Evolutionary conservation across 2,329 filamentous ascomycete species (phyloP).

Genomic region (Aurifilum marmelostoma): DNA sequence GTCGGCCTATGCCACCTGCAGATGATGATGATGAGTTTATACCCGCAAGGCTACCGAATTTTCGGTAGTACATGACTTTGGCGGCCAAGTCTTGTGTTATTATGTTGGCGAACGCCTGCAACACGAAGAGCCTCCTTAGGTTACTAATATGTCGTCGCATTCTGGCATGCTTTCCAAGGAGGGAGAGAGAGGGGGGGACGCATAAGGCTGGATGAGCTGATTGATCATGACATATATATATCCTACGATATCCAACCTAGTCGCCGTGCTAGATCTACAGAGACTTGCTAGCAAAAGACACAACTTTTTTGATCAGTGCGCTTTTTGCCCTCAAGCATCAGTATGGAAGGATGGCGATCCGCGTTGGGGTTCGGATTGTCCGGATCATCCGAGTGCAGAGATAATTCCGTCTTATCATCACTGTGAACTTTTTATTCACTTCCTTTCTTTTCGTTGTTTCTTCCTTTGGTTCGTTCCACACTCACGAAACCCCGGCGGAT

Average conservation of each 20-base stretch:
- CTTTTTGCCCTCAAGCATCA: too few species aligned
- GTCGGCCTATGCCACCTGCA: background rate
- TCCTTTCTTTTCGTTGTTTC: too few species aligned
- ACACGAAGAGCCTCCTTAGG: background rate
- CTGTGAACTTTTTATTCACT: too few species aligned
- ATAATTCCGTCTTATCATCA: too few species aligned
- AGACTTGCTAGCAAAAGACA: background rate
- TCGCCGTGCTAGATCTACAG: background rate
- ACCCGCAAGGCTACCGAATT: conserved; percentile 61
- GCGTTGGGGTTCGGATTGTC: too few species aligned
- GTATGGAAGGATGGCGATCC: too few species aligned
- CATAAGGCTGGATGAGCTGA: background rate
- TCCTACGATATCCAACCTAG: conserved; percentile 19
- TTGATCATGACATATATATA: conserved; percentile 6
- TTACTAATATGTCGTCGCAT: background rate
- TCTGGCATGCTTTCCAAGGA: background rate
- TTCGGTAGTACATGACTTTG: conserved; percentile 43
- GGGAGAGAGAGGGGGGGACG: background rate
- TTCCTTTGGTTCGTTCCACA: too few species aligned
- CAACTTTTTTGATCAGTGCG: background rate
- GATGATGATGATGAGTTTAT: conserved; percentile 48
- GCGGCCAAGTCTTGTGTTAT: background rate
- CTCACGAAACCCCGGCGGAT: too few species aligned
- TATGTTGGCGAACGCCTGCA: background rate
- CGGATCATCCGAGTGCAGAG: too few species aligned